Base-by-base conservation (phyloP, 176 grass and related monocot genomes). In the Rhynchospora pubera region DNA sequence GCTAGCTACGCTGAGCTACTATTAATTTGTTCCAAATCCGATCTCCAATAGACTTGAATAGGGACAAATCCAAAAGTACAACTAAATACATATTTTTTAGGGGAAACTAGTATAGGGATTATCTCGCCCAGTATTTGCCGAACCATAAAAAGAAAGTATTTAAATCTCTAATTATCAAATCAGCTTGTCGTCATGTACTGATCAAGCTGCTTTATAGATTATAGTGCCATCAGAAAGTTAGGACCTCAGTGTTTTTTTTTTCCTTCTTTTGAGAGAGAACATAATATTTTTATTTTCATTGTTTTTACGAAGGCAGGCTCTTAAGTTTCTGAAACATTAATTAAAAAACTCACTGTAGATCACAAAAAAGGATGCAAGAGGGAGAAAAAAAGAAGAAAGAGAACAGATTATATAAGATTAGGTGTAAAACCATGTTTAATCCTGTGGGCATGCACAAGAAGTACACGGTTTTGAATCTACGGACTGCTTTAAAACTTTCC, bases 331-430 rank as follows among this genome's bases (percentile, higher is more conserved):
- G 59, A 6, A 9, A 64, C 60, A 11, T 64, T 30, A 30, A 12
- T 30, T 12, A 65, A 65, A 65, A 15, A 16, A 8, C 5, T 18
- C 5, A 73, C 9, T 51, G 23, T 50, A 51, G 19, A 73, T 72
- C n/a, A 72, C 28, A 72, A 21, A 22, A 13, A 42, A 16, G 14
- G 18, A 50, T 12, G 18, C 43, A 19, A 71, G 42, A 18, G 43
- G 44, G 44, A 72, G 19, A 74, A 74, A 73, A 74, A 75, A 75
- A 24, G 21, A 75, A 53, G 71, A 75, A 51, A 75, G 23, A 51
- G 12, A 75, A 43, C 71, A 52, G 7, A 74, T 50, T 74, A 26
- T 67, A 67, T 23, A 51, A 52, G 21, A 74, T 74, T 74, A 74
- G 70, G 70, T 52, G 11, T 15, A 74, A 71, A 46, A 71, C 67